Evolutionary conservation across 352 stramenopile genomes (phyloP).

Genomic region (Phytophthora vignae): DNA sequence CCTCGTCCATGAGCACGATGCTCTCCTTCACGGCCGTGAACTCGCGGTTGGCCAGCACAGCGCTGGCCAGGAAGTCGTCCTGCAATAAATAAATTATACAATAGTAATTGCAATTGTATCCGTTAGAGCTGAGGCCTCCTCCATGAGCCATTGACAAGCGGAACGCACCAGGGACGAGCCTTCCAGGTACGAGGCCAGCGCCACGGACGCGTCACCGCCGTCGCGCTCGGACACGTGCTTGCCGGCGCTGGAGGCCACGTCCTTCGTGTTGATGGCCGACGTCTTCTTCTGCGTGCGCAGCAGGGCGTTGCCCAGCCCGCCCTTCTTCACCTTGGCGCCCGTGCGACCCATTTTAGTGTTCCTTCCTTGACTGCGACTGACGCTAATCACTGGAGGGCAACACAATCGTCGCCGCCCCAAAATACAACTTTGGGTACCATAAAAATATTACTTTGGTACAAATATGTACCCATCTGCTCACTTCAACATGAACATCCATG

Average conservation of each 20-base stretch:
- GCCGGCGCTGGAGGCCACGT: conserved; percentile 84
- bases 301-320: conserved; percentile 77
- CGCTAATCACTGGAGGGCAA: conserved; percentile 31
- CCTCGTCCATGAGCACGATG: conserved; percentile 82
- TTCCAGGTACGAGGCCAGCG: conserved; percentile 87
- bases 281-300: conserved; percentile 81
- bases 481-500: conserved; percentile 10
- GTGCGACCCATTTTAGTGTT: conserved; percentile 67
- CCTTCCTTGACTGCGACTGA: neutral
- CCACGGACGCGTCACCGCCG: conserved; percentile 81
- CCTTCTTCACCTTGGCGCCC: conserved; percentile 77
- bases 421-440: neutral
- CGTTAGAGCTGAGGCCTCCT: neutral
- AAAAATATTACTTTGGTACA: neutral
- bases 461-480: conserved; percentile 11
- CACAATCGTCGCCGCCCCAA: conserved; percentile 1
- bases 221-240: conserved; percentile 87
- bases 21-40: conserved; percentile 93
- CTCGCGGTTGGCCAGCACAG: conserved; percentile 91
- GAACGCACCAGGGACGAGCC: conserved; percentile 75
- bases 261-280: conserved; percentile 68
- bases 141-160: neutral
- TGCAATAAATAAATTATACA: conserved; percentile 33
- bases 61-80: conserved; percentile 94
- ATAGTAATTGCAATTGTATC: neutral